Conservation (phyloP, 106 monocot genomes). For the Dioscorea zingiberensis region DNA sequence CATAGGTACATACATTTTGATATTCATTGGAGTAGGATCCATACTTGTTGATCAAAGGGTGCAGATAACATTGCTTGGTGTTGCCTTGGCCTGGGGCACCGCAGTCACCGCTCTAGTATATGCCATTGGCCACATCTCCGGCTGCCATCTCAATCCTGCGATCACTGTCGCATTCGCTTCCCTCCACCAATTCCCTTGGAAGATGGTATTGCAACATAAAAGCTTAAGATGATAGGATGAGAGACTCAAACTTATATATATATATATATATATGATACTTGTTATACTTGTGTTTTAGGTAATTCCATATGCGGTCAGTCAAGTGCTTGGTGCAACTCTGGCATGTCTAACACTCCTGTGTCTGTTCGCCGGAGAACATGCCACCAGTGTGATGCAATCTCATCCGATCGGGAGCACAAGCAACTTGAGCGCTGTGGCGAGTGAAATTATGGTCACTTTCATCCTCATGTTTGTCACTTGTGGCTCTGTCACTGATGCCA, state of each 20-base stretch:
- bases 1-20: neutral
- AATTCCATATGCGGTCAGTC: slow-evolving; percentile 3
- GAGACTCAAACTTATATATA: neutral
- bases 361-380: neutral
- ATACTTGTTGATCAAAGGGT: neutral
- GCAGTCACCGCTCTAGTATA: neutral
- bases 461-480: slow-evolving; percentile 9
- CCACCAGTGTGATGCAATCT: neutral
- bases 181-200: slow-evolving; percentile 1
- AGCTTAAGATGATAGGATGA: too few species aligned
- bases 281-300: neutral
- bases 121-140: neutral
- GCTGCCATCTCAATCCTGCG: neutral
- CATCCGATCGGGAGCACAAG: neutral
- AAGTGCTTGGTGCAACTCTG: neutral
- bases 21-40: slow-evolving; percentile 1
- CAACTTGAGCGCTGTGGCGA: neutral
- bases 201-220: too few species aligned
- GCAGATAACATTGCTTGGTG: neutral
- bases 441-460: slow-evolving; percentile 10
- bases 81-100: neutral
- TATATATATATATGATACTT: neutral
- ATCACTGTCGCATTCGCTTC: neutral
- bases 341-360: slow-evolving; percentile 1
- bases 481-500: neutral